Base-by-base conservation (phyloP, 2,329 filamentous ascomycete species). In the Fusarium staphyleae region DNA sequence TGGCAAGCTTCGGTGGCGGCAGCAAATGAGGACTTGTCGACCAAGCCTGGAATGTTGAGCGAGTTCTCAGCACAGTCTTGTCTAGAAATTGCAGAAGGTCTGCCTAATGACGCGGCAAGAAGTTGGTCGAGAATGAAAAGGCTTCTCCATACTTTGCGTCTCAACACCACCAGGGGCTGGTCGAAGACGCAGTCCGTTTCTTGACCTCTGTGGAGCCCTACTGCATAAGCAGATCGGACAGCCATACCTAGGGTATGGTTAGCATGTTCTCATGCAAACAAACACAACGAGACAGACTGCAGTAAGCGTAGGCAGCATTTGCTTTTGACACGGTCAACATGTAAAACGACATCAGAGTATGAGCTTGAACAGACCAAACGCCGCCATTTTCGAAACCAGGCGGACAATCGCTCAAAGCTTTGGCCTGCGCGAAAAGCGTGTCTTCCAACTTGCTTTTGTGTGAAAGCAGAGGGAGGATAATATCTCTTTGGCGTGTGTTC, bases 101-200 rank as follows among this genome's bases (percentile, higher is more conserved):
- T 79, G 5, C 87, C 87, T 2, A 89, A 73, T 2, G 83, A 84
- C 18, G 83, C 81, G 2, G 86, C 81, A 1, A 88, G 74, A 44
- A 88, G 84, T 13, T 83, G 78, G 63, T 89, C 87, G 7, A 89
- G 76, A 12, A 89, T 75, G 52, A 87, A 88, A 1, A 89, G 70
- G 10, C 83, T 86, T 49, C 81, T 80, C 86, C 85, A 89, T 3
- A 88, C 69, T 41, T 84, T 87, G 22, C 80, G 78, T 28, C 85
- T 76, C 8, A 79, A 69, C 8, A 66, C 34, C 37, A n/a, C 69
- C 57, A 80, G 74, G 43, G 22, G 8, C 22, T 84, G 76, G 10
- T 77, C 72, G 64, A 85, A 86, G 13, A 85, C 77, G 11, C 76
- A 70, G 72, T 83, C 79, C 3, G 81, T 81, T 58, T 87, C 83